Conservation (phyloP, 768 basidiomycete species). For the Tricholoma sp. region DNA sequence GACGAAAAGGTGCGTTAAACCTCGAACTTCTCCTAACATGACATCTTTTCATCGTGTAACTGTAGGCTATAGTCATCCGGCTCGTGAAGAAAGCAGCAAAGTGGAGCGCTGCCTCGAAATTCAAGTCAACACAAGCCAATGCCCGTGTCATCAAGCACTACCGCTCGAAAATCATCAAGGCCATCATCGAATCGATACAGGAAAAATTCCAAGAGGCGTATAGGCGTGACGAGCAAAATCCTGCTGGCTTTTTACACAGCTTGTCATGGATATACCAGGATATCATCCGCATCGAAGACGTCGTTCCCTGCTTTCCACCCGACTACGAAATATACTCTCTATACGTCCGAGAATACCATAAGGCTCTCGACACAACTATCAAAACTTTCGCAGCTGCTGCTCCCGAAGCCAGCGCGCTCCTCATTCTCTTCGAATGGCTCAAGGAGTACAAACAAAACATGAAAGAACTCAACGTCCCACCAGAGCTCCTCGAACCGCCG, state of each 20-base stretch:
- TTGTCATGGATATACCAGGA: constrained; percentile 94
- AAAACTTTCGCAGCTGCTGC: constrained; percentile 64
- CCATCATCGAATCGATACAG: constrained; percentile 73
- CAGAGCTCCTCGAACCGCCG: constrained; percentile 81
- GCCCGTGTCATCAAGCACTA: constrained; percentile 95
- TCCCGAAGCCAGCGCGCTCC: constrained; percentile 83
- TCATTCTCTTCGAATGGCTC: constrained; percentile 87
- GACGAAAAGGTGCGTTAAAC: constrained; percentile 77
- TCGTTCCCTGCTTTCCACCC: constrained; percentile 86
- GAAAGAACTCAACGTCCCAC: constrained; percentile 85
- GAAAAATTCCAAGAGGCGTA: constrained; percentile 66
- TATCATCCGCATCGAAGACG: constrained; percentile 87
- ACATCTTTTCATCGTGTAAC: neutral
- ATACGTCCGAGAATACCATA: constrained; percentile 88
- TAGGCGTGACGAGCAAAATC: constrained; percentile 55
- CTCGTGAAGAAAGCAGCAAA: constrained; percentile 94
- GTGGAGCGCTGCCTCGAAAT: constrained; percentile 88
- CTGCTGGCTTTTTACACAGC: constrained; percentile 68
- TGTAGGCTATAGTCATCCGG: constrained; percentile 85
- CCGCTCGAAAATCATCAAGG: constrained; percentile 80
- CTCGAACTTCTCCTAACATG: neutral
- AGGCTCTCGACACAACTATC: constrained; percentile 69
- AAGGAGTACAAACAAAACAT: constrained; percentile 95
- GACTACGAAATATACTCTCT: constrained; percentile 86
- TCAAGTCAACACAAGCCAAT: constrained; percentile 89